phyloP scores from a whole-genome alignment of 441 rosid species.

The Corymbia calophylla region DNA sequence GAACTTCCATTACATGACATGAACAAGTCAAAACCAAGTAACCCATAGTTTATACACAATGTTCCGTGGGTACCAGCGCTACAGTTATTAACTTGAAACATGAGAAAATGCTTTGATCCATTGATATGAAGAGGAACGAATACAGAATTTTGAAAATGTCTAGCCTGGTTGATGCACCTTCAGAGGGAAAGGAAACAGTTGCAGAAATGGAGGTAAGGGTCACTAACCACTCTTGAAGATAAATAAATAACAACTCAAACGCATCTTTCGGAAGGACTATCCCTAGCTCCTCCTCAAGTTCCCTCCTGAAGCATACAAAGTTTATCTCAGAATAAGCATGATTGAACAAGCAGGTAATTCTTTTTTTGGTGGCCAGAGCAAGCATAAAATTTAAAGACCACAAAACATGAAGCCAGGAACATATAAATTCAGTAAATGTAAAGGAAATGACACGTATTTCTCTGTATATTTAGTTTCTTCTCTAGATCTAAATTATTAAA shows the following conservation, averaged over 20 bases:
- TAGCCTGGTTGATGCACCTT: not conserved
- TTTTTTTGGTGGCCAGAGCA: not conserved
- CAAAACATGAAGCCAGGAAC: not conserved
- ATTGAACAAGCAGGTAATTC: not conserved
- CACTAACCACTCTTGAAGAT: slow-evolving; percentile 75
- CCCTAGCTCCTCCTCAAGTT: slow-evolving; percentile 91
- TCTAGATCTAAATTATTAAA: not conserved
- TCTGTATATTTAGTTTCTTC: not conserved
- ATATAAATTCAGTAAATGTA: not conserved
- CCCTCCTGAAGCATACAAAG: slow-evolving; percentile 46
- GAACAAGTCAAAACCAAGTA: not conserved
- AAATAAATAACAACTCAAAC: slow-evolving; percentile 67
- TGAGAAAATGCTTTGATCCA: not conserved
- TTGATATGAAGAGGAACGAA: not conserved
- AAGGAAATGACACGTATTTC: not conserved
- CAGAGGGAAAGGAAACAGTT: not conserved
- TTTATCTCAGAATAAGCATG: not conserved
- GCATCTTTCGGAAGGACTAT: slow-evolving; percentile 80
- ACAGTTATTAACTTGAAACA: not conserved
- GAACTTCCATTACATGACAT: not conserved
- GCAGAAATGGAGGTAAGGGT: not conserved
- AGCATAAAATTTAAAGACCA: not conserved
- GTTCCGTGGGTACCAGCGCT: not conserved
- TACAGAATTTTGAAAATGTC: not conserved
- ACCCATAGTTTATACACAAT: not conserved